These are phyloP conservation scores for Kwoniella mangroviensis DNA, from an alignment of 768 basidiomycete species.

Conservation along the genomic window DNA sequence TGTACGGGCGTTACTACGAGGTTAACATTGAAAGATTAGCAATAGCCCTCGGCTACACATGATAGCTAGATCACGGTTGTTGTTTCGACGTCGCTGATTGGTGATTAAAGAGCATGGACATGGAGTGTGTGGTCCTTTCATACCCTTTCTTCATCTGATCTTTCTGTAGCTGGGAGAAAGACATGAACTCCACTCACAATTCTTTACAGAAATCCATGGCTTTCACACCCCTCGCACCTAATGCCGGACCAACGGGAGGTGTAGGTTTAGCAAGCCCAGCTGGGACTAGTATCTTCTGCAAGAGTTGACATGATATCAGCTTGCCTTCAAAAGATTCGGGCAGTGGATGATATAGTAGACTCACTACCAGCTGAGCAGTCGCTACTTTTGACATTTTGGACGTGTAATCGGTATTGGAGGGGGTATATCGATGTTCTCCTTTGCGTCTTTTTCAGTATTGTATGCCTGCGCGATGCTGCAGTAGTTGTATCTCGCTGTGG, in stretches of 20 bases:
- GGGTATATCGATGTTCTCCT: neutral
- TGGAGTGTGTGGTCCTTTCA: too few species aligned
- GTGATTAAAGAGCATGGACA: neutral
- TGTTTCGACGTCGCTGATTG: too few species aligned
- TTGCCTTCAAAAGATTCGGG: too few species aligned
- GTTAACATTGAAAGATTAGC: too few species aligned
- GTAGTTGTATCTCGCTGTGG: too few species aligned
- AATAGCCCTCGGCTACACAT: too few species aligned
- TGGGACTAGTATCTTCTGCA: constrained; percentile 69
- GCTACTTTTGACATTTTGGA: constrained; percentile 15
- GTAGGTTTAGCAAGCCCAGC: constrained; percentile 96
- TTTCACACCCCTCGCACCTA: constrained; percentile 97
- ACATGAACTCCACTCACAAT: constrained; percentile 67
- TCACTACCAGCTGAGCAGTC: constrained; percentile 22
- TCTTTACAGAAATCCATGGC: constrained; percentile 99
- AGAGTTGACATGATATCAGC: neutral
- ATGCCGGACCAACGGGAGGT: constrained; percentile 93
- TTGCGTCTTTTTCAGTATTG: too few species aligned
- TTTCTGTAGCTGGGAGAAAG: too few species aligned
- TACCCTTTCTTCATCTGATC: too few species aligned
- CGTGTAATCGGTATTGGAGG: neutral
- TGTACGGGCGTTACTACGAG: constrained; percentile 80
- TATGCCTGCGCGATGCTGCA: too few species aligned
- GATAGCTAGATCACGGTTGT: too few species aligned
- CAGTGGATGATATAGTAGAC: neutral